Conservation (phyloP, 352 stramenopile species). For the Aphanomyces stellatus region DNA sequence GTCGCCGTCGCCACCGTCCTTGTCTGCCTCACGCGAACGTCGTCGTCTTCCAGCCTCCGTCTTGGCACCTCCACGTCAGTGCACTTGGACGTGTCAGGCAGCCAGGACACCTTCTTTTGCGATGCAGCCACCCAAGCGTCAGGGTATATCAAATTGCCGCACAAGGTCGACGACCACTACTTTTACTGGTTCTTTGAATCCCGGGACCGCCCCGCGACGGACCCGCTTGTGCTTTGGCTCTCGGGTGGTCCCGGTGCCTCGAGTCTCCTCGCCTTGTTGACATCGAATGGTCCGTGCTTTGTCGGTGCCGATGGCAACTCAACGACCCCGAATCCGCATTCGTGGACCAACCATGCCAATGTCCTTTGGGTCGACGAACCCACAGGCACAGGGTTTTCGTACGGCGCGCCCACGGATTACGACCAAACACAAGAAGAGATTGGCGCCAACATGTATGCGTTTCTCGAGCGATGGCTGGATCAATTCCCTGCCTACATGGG, state of each 20-base stretch:
- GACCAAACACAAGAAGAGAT: constrained; percentile 32
- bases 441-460: constrained; percentile 34
- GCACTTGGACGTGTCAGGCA: too few relatives aligned
- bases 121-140: neutral
- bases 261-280: constrained; percentile 20
- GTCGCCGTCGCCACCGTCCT: too few relatives aligned
- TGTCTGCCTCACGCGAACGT: too few relatives aligned
- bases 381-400: constrained; percentile 20
- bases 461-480: constrained; percentile 44
- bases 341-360: constrained; percentile 20
- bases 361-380: constrained; percentile 17
- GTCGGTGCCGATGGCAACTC: constrained; percentile 14
- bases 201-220: neutral
- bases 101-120: too few relatives aligned
- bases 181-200: constrained; percentile 21
- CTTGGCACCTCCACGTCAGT: too few relatives aligned
- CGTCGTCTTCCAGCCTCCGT: too few relatives aligned
- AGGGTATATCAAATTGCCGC: constrained; percentile 19
- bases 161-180: constrained; percentile 15
- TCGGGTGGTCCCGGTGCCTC: constrained; percentile 23
- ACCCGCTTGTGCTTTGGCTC: constrained; percentile 25
- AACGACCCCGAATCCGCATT: constrained; percentile 9
- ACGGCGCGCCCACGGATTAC: constrained; percentile 23
- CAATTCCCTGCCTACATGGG: constrained; percentile 51
- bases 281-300: constrained; percentile 23